Conservation (phyloP, 352 stramenopile genomes). For the Thraustotheca clavata region DNA sequence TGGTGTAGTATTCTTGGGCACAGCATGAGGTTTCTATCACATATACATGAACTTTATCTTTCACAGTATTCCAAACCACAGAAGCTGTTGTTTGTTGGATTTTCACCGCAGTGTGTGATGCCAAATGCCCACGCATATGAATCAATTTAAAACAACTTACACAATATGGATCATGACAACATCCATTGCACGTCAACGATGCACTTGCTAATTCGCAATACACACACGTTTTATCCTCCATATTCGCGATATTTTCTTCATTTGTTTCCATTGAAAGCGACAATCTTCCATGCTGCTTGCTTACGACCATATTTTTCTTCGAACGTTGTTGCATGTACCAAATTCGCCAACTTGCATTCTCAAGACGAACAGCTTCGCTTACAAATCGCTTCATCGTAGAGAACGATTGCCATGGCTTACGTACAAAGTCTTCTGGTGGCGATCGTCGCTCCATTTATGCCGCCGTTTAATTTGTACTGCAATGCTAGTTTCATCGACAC, state of each 20-base stretch:
- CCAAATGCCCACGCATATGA: constrained; percentile 77
- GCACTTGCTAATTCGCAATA: constrained; percentile 71
- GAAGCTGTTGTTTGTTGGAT: constrained; percentile 26
- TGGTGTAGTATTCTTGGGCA: no score
- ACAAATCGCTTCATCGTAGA: constrained; percentile 83
- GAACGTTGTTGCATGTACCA: constrained; percentile 57
- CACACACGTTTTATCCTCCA: constrained; percentile 39
- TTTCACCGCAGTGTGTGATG: constrained; percentile 70
- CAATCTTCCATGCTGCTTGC: not conserved
- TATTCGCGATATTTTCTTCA: not conserved
- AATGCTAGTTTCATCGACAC: not conserved
- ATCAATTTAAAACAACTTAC: constrained; percentile 83
- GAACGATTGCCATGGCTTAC: constrained; percentile 82
- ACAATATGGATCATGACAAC: constrained; percentile 80
- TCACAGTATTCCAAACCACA: no score
- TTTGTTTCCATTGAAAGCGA: not conserved
- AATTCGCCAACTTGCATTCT: constrained; percentile 78
- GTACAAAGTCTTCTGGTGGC: constrained; percentile 4
- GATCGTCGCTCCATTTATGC: not conserved
- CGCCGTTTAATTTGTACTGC: not conserved
- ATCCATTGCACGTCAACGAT: constrained; percentile 70
- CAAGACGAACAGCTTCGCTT: constrained; percentile 60
- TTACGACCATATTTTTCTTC: not conserved
- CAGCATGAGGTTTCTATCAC: no score
- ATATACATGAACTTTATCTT: no score